Evolutionary conservation across 768 basidiomycete genomes (phyloP), one percentile per base, ranked within the genome.

Genomic region (Boletus fagicola): DNA sequence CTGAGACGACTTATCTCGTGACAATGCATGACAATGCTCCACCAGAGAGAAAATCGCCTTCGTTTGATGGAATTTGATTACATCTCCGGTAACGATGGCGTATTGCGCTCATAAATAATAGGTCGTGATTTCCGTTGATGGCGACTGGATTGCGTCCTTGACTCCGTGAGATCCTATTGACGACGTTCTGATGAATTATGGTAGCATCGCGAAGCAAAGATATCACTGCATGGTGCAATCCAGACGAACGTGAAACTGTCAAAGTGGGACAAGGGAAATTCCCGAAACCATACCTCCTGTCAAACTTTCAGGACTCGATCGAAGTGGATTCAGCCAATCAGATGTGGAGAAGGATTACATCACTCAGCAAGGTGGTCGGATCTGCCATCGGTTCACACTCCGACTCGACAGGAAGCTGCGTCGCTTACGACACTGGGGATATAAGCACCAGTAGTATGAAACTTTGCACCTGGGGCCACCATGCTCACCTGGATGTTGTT

Each of bases 251-350:
- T 56, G 49, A 51, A 63, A 26, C 40, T 48, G 57, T 59, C 61
- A 63, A 51, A 46, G 38, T 52, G 43, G 30, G 56, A 56, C 54
- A 57, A 59, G 9, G 54, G 40, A 31, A 39, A n/a, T 8, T 24
- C 24, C 46, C 45, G 24, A 52, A 47, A 50, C 10, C 36, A 43
- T 39, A 50, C 20, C 40, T 28, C n/a, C 51, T 53, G 51, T 48
- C 40, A 44, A 33, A 15, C 16, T 18, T 38, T 38, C 18, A 4
- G 10, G 38, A n/a, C 12, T n/a, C 8, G 38, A n/a, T n/a, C 12
- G n/a, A 43, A 31, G 31, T 51, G 22, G 31, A 43, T 49, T 35
- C 43, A 51, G 24, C 49, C 55, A 49, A 64, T 61, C 54, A 33
- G 22, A 46, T 16, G 49, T 15, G 30, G 45, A 10, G 18, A 47